Evolutionary conservation across 139 green algal species (phyloP).

Genomic region (Asterochloris erici): DNA sequence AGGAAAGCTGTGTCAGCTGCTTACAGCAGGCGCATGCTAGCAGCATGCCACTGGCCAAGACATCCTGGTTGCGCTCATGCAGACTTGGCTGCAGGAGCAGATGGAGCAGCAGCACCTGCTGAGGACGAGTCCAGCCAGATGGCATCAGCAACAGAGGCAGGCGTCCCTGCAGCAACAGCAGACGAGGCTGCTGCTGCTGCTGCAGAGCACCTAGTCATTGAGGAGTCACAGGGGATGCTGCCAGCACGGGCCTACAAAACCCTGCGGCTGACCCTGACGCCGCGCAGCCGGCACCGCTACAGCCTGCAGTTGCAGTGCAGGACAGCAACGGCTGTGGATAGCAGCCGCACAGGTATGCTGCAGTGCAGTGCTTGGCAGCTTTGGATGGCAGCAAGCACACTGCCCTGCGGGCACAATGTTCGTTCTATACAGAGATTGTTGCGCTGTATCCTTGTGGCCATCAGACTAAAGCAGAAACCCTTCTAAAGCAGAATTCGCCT

Average conservation of each 20-base stretch:
- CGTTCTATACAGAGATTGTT: too few species aligned
- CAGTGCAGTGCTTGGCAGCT: neutral
- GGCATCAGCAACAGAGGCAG: neutral
- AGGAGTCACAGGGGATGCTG: slow-evolving; percentile 8
- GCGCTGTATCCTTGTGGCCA: too few species aligned
- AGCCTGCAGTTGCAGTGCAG: slow-evolving; percentile 35
- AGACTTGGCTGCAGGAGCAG: neutral
- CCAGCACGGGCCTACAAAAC: slow-evolving; percentile 33
- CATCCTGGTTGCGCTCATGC: neutral
- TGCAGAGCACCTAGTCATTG: neutral
- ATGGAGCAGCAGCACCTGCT: neutral
- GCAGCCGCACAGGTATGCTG: neutral
- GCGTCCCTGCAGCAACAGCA: neutral
- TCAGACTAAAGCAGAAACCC: too few species aligned
- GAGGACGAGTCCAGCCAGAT: neutral
- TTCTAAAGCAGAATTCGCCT: too few species aligned
- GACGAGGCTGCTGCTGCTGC: neutral
- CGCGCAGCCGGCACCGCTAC: slow-evolving; percentile 48
- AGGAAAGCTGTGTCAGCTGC: too few species aligned
- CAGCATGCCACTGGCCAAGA: neutral
- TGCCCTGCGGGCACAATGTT: too few species aligned
- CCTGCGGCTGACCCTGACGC: slow-evolving; percentile 49
- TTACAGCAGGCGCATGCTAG: too few species aligned
- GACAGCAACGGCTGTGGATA: neutral
- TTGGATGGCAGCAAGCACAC: too few species aligned